A percentile compares a stretch with the other conserved stretches of the same genome.
These are phyloP conservation scores for Euphorbia peplus DNA, from an alignment of 345 rosid genomes.

Conservation along the genomic window DNA sequence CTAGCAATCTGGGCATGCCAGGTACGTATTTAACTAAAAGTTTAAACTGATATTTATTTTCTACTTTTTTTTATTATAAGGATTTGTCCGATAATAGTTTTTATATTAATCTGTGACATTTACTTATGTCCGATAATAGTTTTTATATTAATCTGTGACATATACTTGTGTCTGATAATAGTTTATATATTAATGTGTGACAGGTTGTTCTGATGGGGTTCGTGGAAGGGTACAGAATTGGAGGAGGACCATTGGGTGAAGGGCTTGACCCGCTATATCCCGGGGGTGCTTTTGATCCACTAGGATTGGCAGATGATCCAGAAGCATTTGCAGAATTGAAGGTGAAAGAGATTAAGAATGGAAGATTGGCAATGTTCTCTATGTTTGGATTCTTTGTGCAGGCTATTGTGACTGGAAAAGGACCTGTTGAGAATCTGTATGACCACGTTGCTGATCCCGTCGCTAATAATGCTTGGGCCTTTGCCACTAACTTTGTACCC, in stretches of 20 bases:
- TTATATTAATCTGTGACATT: too few relatives aligned
- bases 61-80: too few relatives aligned
- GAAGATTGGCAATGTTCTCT: slow-evolving; percentile 87
- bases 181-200: too few relatives aligned
- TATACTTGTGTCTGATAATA: too few relatives aligned
- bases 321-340: slow-evolving; percentile 92
- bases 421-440: slow-evolving; percentile 81
- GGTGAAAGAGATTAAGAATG: slow-evolving; percentile 95
- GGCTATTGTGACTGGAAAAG: slow-evolving; percentile 95
- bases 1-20: slow-evolving; percentile 92
- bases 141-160: too few relatives aligned
- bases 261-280: slow-evolving; percentile 96
- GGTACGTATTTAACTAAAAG: too few relatives aligned
- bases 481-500: slow-evolving; percentile 95
- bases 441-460: slow-evolving; percentile 92
- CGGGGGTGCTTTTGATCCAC: slow-evolving; percentile 91
- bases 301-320: slow-evolving; percentile 89
- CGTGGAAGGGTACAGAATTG: slow-evolving; percentile 90
- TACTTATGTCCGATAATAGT: too few relatives aligned
- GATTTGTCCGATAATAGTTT: too few relatives aligned
- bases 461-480: slow-evolving; percentile 95
- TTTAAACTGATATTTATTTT: too few relatives aligned
- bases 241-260: slow-evolving; percentile 96
- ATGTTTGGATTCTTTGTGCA: slow-evolving; percentile 97
- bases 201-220: slow-evolving; percentile 97